phyloP scores from a whole-genome alignment of 1,139 yeast species.

The Blastobotrys indianensis region DNA sequence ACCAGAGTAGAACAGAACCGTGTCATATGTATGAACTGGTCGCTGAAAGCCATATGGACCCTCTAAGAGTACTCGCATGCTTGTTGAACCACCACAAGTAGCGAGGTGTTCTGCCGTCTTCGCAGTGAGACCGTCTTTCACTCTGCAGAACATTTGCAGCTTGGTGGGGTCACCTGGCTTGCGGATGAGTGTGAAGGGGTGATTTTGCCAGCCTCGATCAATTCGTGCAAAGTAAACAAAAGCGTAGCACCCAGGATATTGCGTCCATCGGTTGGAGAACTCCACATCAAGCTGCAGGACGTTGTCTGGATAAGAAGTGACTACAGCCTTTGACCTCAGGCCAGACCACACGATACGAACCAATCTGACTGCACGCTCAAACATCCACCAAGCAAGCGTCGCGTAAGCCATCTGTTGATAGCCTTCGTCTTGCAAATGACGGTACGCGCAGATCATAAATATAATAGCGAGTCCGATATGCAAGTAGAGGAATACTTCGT shows the following conservation, averaged over 20 bases:
- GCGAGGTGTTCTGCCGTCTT: background rate
- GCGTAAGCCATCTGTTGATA: conserved; percentile 35
- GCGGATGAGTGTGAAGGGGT: conserved; percentile 56
- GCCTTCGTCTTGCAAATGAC: conserved; percentile 28
- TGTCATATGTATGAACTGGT: conserved; percentile 46
- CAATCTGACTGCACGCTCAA: conserved; percentile 37
- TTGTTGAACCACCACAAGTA: conserved; percentile 1
- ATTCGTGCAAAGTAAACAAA: conserved; percentile 47
- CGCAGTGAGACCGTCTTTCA: conserved; percentile 19
- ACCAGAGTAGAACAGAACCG: conserved; percentile 48
- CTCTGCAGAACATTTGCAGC: conserved; percentile 14
- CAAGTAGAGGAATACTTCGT: conserved; percentile 41
- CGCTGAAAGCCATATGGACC: conserved; percentile 53
- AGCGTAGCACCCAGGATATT: conserved; percentile 54
- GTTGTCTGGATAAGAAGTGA: conserved; percentile 23
- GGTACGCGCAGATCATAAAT: conserved; percentile 39
- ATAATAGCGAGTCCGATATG: conserved; percentile 35
- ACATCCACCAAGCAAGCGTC: conserved; percentile 37
- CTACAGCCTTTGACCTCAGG: conserved; percentile 30
- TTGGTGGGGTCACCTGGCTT: conserved; percentile 13
- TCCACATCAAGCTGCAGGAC: conserved; percentile 27
- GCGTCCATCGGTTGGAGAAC: conserved; percentile 35
- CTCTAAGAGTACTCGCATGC: conserved; percentile 40
- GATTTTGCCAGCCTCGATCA: conserved; percentile 50
- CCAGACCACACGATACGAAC: conserved; percentile 27